Evolutionary conservation across 2,329 filamentous ascomycete species (phyloP), one percentile per base, ranked within the genome.

Genomic region (Penicillium expansum): DNA sequence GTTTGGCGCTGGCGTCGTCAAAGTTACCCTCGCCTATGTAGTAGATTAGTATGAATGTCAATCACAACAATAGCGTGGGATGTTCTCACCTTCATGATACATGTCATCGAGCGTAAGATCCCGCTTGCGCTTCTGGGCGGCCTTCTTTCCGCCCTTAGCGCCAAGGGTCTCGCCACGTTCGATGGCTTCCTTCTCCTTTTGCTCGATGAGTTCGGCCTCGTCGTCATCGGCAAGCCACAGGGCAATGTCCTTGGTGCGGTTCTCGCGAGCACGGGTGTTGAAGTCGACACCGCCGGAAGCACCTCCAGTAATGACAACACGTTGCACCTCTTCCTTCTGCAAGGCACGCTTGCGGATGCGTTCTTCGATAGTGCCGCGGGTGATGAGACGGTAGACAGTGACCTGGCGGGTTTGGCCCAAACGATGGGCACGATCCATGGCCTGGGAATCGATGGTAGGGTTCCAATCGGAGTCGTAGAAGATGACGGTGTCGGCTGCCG

Each of bases 381-480:
- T 99, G 76, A 99, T 97, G 70, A 99, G 87, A 63, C 94, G 91
- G 76, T 97, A 99, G 11, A 99, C 94, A 0, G 92, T 97, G 56
- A 99, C 94, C 76, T 99, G 94, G 65, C 86, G 86, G 2, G 93
- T 97, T 76, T 99, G 93, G 48, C 94, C 94, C 35, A 99, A 85
- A 84, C 94, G 91, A 85, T 99, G 94, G 13, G 94, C 94, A 74
- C 94, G 90, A 76, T 99, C 94, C 94, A 97, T 97, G 76, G 94
- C 94, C 75, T 99, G 94, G 52, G 91, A 96, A 74, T 99, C 94
- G 69, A 97, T 97, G 4, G 94, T 97, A 0, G 94, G 94, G 74
- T 99, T 99, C 94, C 94, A 99, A 75, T 99, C 94, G 11, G 91
- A 96, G 73, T 99, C 94, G 82, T 99, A 99, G 80, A 99, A 99